Evolutionary conservation across 2,329 filamentous ascomycete species (phyloP), one percentile per base, ranked within the genome.

Genomic region (Exophiala xenobiotica): DNA sequence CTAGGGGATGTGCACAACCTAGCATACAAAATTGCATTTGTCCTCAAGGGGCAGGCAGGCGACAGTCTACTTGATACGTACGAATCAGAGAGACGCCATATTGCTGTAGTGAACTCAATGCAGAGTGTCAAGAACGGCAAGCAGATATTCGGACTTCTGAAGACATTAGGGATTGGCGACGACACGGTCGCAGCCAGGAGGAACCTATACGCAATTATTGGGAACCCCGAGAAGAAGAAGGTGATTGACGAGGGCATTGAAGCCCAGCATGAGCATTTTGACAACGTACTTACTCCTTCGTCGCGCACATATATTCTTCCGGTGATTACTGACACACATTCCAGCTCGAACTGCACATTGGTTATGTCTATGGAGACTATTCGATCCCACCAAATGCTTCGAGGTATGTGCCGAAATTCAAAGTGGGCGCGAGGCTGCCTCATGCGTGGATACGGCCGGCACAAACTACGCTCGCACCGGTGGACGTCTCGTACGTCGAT

Each of bases 1-100:
- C 71, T 82, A 18, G 74, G 77, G 18, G 78, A 81, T 48, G 73
- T 76, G 1, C 67, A 76, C 20, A 80, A 81, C 49, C 67, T 81
- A 0, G 74, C 73, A 20, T 82, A 78, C 78, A 81, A 81, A 57
- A 64, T 74, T 5, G 67, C 67, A 4, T 65, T 65, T 0, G 67
- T 71, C 1, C 66, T 69, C 19, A 64, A 70, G 18, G 65, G 70
- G 52, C 46, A 58, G 49, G 54, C 51, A 39, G 26, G 52, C 14
- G 3, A 64, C 37, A 29, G 24, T 7, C 56, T 73, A 0, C 64
- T 74, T 5, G 60, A 68, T 19, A 67, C 64, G 1, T 75, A 75
- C 49, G 56, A 68, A 16, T 29, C 51, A 2, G 73, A 75, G 4
- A 62, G 71, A 1, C 67, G 65, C 3, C 70, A 67, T 12, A 66